These are phyloP conservation scores for Colletotrichum limetticola DNA, from an alignment of 2,329 filamentous ascomycete species.

Conservation along the genomic window DNA sequence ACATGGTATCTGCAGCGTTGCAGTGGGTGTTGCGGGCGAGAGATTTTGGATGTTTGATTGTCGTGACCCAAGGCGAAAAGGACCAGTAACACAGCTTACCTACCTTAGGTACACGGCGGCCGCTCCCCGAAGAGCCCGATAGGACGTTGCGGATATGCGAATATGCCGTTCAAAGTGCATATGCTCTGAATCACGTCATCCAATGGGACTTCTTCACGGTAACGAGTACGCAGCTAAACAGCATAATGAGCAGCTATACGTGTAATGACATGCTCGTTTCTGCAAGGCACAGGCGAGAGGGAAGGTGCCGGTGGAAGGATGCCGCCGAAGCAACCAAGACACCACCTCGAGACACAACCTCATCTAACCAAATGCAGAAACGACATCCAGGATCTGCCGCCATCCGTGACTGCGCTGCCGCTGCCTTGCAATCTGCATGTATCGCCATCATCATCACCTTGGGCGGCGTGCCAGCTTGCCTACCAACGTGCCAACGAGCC, in stretches of 20 bases:
- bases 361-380: neutral
- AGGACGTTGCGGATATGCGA: neutral
- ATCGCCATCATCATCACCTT: neutral
- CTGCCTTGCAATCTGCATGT: neutral
- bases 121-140: neutral
- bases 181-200: neutral
- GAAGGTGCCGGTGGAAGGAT: neutral
- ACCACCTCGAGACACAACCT: neutral
- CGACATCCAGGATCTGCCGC: conserved; percentile 6
- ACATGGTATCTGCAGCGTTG: neutral
- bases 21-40: neutral
- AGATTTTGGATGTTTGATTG: conserved; percentile 5
- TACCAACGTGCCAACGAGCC: neutral
- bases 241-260: neutral
- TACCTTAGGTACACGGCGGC: neutral
- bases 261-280: neutral
- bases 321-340: neutral
- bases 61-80: neutral
- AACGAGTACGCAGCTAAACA: neutral
- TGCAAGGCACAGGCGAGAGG: neutral
- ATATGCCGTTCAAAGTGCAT: neutral
- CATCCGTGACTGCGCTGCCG: conserved; percentile 1
- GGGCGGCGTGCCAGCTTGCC: neutral
- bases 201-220: neutral
- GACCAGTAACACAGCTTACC: neutral